Conservation (phyloP, 805 yeast genomes). For the Lipomyces lipofer region DNA sequence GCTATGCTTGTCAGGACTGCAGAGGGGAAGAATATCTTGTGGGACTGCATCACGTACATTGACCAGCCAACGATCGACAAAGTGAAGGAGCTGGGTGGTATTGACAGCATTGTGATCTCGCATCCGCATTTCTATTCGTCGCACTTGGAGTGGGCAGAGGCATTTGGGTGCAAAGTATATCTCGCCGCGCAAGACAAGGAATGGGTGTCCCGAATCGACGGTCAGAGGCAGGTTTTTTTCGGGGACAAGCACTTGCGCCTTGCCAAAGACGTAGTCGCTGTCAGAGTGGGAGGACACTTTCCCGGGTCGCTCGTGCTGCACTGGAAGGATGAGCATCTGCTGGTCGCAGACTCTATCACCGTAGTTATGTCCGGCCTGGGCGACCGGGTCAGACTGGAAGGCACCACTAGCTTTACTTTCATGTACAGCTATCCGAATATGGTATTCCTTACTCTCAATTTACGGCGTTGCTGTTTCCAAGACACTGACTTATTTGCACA, state of each 20-base stretch:
- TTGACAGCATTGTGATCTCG: slow-evolving; percentile 28
- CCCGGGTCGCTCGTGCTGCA: slow-evolving; percentile 29
- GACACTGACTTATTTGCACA: not conserved
- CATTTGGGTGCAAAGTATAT: slow-evolving; percentile 26
- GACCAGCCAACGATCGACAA: slow-evolving; percentile 21
- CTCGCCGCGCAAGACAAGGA: slow-evolving; percentile 22
- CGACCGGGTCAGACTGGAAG: slow-evolving; percentile 19
- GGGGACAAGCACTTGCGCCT: not conserved
- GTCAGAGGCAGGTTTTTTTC: slow-evolving; percentile 15
- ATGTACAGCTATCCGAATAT: slow-evolving; percentile 33
- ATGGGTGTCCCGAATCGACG: slow-evolving; percentile 20
- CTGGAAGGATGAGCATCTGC: slow-evolving; percentile 20
- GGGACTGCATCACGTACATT: slow-evolving; percentile 30
- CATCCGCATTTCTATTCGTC: slow-evolving; percentile 32
- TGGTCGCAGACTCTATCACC: slow-evolving; percentile 30
- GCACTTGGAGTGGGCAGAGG: slow-evolving; percentile 32
- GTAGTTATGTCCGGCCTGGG: slow-evolving; percentile 27
- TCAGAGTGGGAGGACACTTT: slow-evolving; percentile 30
- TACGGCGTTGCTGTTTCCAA: not conserved
- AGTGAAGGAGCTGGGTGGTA: slow-evolving; percentile 24
- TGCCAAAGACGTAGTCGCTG: slow-evolving; percentile 1
- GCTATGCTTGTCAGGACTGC: slow-evolving; percentile 27
- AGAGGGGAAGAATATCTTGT: slow-evolving; percentile 27
- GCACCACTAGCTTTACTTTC: slow-evolving; percentile 28
- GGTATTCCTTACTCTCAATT: slow-evolving; percentile 9